phyloP scores from a whole-genome alignment of 495 filamentous ascomycete genomes.

The Trichodelitschia bisporula region DNA sequence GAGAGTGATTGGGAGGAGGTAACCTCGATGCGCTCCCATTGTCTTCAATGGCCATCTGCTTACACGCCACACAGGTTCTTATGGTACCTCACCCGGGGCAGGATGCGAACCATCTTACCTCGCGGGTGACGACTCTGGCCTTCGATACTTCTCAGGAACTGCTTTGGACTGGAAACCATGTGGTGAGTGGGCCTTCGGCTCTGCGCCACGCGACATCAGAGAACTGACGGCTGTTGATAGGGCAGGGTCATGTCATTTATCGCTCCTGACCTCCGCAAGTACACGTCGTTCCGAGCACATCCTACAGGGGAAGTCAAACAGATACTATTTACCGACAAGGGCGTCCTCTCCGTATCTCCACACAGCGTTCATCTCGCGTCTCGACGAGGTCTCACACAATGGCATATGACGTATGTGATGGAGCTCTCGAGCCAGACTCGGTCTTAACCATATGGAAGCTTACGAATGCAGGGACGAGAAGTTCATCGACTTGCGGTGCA shows the following conservation, averaged over 20 bases:
- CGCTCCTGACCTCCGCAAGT: constrained; percentile 50
- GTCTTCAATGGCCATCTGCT: neutral
- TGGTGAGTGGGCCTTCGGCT: constrained; percentile 27
- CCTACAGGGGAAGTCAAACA: constrained; percentile 40
- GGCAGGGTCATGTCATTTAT: constrained; percentile 71
- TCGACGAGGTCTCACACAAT: constrained; percentile 55
- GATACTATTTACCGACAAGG: constrained; percentile 64
- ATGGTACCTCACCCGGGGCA: constrained; percentile 39
- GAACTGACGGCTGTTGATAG: constrained; percentile 18
- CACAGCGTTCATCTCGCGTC: constrained; percentile 66
- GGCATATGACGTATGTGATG: constrained; percentile 44
- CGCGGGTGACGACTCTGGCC: constrained; percentile 45
- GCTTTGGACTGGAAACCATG: constrained; percentile 76
- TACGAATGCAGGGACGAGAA: constrained; percentile 31
- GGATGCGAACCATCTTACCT: constrained; percentile 31
- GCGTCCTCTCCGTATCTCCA: constrained; percentile 54
- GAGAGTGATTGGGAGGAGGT: constrained; percentile 35
- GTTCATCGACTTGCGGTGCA: constrained; percentile 68
- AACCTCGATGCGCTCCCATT: neutral
- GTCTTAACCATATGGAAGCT: neutral
- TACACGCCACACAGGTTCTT: neutral
- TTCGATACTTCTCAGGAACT: constrained; percentile 80
- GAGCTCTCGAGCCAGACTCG: neutral
- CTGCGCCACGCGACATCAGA: neutral
- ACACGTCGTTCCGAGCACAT: constrained; percentile 56